A percentile compares a stretch with the other conserved stretches of the same genome.
Evolutionary conservation across 2,329 filamentous ascomycete species (phyloP).

Genomic region (Arachnomyces sp.): DNA sequence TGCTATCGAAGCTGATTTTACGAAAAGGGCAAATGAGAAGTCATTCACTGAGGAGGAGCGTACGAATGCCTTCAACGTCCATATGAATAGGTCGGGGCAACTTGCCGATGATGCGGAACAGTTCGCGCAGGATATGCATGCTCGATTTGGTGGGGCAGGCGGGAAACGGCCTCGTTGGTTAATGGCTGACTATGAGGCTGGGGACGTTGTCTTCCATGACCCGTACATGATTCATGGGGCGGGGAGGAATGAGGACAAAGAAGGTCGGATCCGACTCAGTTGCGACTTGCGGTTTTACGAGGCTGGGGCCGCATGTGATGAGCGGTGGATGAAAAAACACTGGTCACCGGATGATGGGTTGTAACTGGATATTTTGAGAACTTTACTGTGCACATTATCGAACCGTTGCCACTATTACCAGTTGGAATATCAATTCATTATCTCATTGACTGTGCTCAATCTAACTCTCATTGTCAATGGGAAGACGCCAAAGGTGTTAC

Average conservation of each 20-base stretch:
- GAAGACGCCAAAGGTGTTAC: no score
- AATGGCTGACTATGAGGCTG: slow-evolving; percentile 29
- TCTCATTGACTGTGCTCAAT: no score
- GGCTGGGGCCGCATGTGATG: slow-evolving; percentile 23
- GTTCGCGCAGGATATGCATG: slow-evolving; percentile 14
- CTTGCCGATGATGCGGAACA: slow-evolving; percentile 16
- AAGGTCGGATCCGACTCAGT: slow-evolving; percentile 31
- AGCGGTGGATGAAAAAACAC: slow-evolving; percentile 28
- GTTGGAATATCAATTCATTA: no score
- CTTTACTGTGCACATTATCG: no score
- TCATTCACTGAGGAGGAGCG: slow-evolving; percentile 24
- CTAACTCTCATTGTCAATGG: no score
- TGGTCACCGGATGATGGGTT: slow-evolving; percentile 30
- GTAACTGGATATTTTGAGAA: slow-evolving; percentile 6
- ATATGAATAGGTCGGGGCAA: slow-evolving; percentile 23
- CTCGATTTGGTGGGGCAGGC: slow-evolving; percentile 2
- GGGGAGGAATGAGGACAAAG: slow-evolving; percentile 33
- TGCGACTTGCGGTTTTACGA: slow-evolving; percentile 38
- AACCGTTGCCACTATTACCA: no score
- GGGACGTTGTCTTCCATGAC: slow-evolving; percentile 38
- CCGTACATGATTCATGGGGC: slow-evolving; percentile 36
- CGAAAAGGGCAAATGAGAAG: slow-evolving; percentile 11
- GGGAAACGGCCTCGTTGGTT: slow-evolving; percentile 20
- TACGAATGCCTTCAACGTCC: slow-evolving; percentile 23
- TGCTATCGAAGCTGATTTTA: slow-evolving; percentile 34